Evolutionary conservation across 1,139 yeast genomes (phyloP).

Genomic region (Schizosaccharomyces versatilis): DNA sequence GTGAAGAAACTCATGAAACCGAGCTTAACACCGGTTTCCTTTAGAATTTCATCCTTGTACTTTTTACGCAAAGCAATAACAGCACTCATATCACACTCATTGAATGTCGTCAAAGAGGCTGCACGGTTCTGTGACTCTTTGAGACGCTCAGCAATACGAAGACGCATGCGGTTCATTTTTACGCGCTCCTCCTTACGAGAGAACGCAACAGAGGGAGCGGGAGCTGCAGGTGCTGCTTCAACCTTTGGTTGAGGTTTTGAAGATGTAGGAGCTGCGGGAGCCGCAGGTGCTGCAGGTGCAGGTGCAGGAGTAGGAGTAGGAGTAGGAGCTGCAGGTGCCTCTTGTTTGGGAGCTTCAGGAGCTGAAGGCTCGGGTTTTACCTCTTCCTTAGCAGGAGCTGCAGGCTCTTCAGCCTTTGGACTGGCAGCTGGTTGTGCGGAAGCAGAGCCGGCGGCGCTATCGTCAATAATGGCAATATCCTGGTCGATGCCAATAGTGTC

Average conservation of each 20-base stretch:
- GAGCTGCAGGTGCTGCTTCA: constrained; percentile 12
- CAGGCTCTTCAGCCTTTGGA: constrained; percentile 11
- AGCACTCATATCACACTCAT: constrained; percentile 91
- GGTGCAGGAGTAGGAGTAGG: constrained; percentile 12
- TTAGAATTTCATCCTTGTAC: constrained; percentile 89
- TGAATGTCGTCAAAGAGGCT: constrained; percentile 92
- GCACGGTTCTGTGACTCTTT: constrained; percentile 98
- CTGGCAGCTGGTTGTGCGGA: too few species aligned
- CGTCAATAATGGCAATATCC: constrained; percentile 71
- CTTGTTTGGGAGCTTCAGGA: constrained; percentile 1
- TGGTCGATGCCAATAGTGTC: constrained; percentile 95
- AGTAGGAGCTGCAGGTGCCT: constrained; percentile 8
- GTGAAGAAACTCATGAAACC: constrained; percentile 99
- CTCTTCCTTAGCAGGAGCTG: constrained; percentile 14
- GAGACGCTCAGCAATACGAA: constrained; percentile 95
- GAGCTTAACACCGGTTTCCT: constrained; percentile 79
- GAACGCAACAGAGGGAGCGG: constrained; percentile 10
- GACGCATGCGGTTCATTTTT: constrained; percentile 98
- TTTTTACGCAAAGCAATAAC: constrained; percentile 85
- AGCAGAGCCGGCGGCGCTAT: constrained; percentile 21
- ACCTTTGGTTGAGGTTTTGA: constrained; percentile 13
- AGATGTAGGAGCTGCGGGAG: constrained; percentile 13
- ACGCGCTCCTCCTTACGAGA: constrained; percentile 22
- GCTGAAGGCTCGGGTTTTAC: constrained; percentile 12
- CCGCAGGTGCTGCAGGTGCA: constrained; percentile 14